Conservation (phyloP, 805 yeast genomes). For the Alloascoidea hylecoeti region DNA sequence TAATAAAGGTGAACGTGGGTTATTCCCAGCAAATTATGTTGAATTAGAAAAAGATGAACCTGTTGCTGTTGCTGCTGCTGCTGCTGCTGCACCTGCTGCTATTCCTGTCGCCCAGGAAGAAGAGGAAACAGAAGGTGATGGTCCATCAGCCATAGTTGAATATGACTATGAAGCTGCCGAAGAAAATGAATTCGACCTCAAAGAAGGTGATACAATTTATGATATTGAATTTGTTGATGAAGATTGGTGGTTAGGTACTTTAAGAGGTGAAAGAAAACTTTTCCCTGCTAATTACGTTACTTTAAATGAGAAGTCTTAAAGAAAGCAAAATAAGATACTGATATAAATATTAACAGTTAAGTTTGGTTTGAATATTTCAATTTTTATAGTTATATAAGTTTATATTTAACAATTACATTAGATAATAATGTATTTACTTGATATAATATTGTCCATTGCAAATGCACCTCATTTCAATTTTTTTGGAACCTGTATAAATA, state of each 20-base stretch:
- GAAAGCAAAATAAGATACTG: background rate
- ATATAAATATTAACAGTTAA: background rate
- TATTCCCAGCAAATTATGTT: constrained; percentile 90
- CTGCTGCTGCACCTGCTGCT: constrained; percentile 10
- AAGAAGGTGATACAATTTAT: constrained; percentile 68
- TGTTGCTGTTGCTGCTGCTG: constrained; percentile 8
- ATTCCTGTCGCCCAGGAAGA: constrained; percentile 11
- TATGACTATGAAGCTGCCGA: constrained; percentile 84
- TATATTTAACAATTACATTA: background rate
- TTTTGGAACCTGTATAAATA: no score
- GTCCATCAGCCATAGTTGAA: constrained; percentile 45
- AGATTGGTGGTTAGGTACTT: constrained; percentile 94
- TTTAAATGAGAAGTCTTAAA: constrained; percentile 4
- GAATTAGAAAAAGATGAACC: constrained; percentile 22
- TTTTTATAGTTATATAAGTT: no score
- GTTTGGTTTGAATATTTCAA: background rate
- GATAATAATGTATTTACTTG: no score
- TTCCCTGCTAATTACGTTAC: constrained; percentile 86
- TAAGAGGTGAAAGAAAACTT: constrained; percentile 65
- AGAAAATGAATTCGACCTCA: constrained; percentile 79
- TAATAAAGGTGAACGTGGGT: constrained; percentile 58
- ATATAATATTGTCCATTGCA: no score
- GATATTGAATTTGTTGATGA: constrained; percentile 85
- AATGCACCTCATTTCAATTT: no score
- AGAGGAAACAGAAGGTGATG: constrained; percentile 14